phyloP scores from a whole-genome alignment of 164 flowering plant genomes.

The Kalanchoe fedtschenkoi region DNA sequence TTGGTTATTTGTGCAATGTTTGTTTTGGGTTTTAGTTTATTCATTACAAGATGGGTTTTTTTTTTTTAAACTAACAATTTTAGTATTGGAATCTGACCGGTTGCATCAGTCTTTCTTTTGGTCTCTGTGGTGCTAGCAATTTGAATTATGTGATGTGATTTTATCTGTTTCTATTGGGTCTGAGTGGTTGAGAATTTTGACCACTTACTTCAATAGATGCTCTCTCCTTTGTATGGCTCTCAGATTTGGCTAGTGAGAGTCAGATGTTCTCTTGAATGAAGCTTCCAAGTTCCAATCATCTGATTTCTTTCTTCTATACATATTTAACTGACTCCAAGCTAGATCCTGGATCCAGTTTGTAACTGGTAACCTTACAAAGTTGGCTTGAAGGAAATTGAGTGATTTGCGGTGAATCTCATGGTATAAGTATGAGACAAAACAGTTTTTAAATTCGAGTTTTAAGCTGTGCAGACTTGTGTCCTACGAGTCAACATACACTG shows the following conservation, averaged over 20 bases:
- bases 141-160: background rate
- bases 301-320: too few relatives aligned
- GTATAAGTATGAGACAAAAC: too few relatives aligned
- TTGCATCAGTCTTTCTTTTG: background rate
- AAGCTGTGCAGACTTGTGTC: constrained; percentile 32
- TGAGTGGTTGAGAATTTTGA: too few relatives aligned
- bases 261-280: background rate
- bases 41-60: background rate
- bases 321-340: too few relatives aligned
- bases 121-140: background rate
- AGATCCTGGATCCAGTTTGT: background rate
- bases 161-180: background rate
- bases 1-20: background rate
- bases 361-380: background rate
- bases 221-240: background rate
- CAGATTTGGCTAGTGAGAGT: background rate
- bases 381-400: background rate
- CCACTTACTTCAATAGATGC: too few relatives aligned
- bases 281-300: background rate
- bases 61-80: background rate
- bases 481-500: constrained; percentile 49
- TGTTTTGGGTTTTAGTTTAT: background rate
- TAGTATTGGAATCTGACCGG: background rate
- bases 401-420: too few relatives aligned
- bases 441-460: background rate